Conservation (phyloP, 78 protist genomes). For the Dictyostelium discoideum region DNA sequence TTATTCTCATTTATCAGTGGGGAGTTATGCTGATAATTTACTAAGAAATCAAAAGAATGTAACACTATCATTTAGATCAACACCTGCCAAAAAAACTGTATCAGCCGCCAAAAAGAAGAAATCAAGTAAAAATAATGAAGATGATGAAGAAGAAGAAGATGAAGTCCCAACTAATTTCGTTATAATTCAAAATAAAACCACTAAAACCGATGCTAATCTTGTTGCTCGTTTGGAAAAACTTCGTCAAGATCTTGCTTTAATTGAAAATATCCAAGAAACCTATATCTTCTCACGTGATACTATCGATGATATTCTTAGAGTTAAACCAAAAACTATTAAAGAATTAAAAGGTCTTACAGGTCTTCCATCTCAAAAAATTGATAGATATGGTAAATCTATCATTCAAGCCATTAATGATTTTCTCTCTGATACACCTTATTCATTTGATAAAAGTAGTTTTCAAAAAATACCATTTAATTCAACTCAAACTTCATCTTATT, state of each 20-base stretch:
- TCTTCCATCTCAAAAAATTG: background rate
- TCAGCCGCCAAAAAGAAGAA: background rate
- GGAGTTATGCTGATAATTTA: background rate
- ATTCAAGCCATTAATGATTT: background rate
- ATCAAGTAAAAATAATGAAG: background rate
- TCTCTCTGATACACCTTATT: background rate
- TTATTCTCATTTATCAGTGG: background rate
- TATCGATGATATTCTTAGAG: background rate
- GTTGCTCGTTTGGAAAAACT: background rate
- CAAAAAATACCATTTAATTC: background rate
- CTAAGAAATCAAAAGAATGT: background rate
- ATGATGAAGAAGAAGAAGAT: conserved; percentile 15
- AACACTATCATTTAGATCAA: background rate
- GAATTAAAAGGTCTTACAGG: background rate
- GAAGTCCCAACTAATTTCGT: background rate
- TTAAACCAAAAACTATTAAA: background rate
- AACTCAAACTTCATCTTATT: background rate
- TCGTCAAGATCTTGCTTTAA: background rate
- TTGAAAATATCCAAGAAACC: background rate
- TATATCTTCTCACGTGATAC: background rate
- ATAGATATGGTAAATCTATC: background rate
- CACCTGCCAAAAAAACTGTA: background rate
- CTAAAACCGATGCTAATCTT: background rate
- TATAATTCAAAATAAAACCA: background rate
- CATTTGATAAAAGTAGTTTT: background rate